Evolutionary conservation across 2,329 filamentous ascomycete genomes (phyloP).

Genomic region (Ramularia endophylla): DNA sequence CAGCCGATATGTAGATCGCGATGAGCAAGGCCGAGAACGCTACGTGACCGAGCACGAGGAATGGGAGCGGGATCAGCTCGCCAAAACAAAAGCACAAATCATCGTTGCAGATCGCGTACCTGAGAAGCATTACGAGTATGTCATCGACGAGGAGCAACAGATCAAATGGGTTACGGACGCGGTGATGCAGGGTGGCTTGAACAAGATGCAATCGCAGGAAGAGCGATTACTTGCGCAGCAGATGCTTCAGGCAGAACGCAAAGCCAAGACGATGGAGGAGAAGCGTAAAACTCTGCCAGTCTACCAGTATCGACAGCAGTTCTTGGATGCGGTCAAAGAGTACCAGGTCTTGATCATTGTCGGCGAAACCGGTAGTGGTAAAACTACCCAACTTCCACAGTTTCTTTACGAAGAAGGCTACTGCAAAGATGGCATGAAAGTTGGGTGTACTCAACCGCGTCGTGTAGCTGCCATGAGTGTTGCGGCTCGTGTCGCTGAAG

Average conservation of each 20-base stretch:
- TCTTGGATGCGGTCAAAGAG: constrained; percentile 78
- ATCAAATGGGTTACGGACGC: constrained; percentile 79
- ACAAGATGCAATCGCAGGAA: constrained; percentile 63
- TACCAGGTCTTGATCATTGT: constrained; percentile 89
- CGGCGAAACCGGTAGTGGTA: constrained; percentile 90
- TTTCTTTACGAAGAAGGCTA: constrained; percentile 90
- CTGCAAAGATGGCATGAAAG: constrained; percentile 74
- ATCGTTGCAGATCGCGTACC: constrained; percentile 66
- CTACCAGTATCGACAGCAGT: constrained; percentile 77
- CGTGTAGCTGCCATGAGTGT: constrained; percentile 97
- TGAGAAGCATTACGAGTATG: constrained; percentile 82
- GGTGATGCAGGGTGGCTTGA: constrained; percentile 64
- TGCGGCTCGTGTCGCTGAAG: constrained; percentile 90
- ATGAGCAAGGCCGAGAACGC: constrained; percentile 80
- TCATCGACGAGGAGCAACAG: constrained; percentile 83
- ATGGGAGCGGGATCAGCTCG: constrained; percentile 86
- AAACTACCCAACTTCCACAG: constrained; percentile 92
- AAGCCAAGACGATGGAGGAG: constrained; percentile 82
- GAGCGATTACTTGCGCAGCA: constrained; percentile 73
- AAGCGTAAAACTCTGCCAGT: constrained; percentile 86
- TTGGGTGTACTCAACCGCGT: constrained; percentile 90
- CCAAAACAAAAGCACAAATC: constrained; percentile 84
- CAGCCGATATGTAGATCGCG: constrained; percentile 80
- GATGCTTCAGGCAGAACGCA: constrained; percentile 82
- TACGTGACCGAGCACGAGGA: constrained; percentile 93